phyloP scores from a whole-genome alignment of 2,329 filamentous ascomycete genomes.

The Diaporthe humulicola region DNA sequence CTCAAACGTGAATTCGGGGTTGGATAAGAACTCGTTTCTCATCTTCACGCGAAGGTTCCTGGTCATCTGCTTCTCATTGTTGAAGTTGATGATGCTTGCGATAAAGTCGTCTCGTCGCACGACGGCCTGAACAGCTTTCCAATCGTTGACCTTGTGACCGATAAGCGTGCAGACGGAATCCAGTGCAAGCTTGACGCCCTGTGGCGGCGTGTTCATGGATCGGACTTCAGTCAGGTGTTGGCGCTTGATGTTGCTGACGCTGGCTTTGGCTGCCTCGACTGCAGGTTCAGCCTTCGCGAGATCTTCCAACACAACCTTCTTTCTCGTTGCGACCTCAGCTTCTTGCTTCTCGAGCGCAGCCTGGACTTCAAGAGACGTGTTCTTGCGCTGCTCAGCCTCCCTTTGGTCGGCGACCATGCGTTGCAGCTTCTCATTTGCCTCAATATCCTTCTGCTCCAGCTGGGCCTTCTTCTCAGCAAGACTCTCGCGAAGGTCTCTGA shows the following conservation, averaged over 20 bases:
- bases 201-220: slow-evolving; percentile 94
- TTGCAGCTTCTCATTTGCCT: slow-evolving; percentile 97
- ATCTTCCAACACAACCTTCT: slow-evolving; percentile 87
- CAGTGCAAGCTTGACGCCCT: slow-evolving; percentile 90
- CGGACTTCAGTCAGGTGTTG: slow-evolving; percentile 97
- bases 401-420: slow-evolving; percentile 97
- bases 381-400: slow-evolving; percentile 92
- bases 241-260: slow-evolving; percentile 98
- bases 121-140: slow-evolving; percentile 91
- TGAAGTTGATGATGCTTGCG: slow-evolving; percentile 95
- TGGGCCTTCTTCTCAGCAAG: slow-evolving; percentile 95
- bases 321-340: slow-evolving; percentile 84
- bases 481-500: slow-evolving; percentile 89
- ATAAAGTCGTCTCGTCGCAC: slow-evolving; percentile 97
- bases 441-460: slow-evolving; percentile 91
- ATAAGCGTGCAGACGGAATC: slow-evolving; percentile 97
- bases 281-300: slow-evolving; percentile 93
- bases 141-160: slow-evolving; percentile 89
- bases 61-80: slow-evolving; percentile 97
- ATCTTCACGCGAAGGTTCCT: slow-evolving; percentile 85
- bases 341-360: slow-evolving; percentile 90
- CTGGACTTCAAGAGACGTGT: slow-evolving; percentile 89
- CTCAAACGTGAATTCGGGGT: slow-evolving; percentile 96
- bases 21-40: slow-evolving; percentile 91
- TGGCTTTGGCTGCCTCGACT: slow-evolving; percentile 91